Percentiles rank a stretch among this genome's conserved stretches.
phyloP scores from a whole-genome alignment of 352 stramenopile genomes.

The Blastocystis sp. region DNA sequence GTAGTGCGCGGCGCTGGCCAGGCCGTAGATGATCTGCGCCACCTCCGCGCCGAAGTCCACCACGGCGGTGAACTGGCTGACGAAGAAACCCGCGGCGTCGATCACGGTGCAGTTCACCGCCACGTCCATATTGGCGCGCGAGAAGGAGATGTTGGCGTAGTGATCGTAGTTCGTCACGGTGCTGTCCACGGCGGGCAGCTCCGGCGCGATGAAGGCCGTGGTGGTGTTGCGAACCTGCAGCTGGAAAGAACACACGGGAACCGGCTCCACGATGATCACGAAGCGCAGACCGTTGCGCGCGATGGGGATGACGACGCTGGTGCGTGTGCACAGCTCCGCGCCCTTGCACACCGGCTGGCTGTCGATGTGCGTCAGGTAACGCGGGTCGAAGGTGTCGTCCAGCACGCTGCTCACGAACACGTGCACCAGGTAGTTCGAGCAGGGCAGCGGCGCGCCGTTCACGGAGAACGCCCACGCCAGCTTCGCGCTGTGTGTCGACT shows the following conservation, averaged over 20 bases:
- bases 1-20: background rate
- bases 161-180: slow-evolving; percentile 47
- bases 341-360: slow-evolving; percentile 31
- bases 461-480: slow-evolving; percentile 3
- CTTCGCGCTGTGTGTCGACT: slow-evolving; percentile 26
- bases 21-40: slow-evolving; percentile 19
- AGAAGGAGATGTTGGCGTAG: slow-evolving; percentile 49
- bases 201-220: background rate
- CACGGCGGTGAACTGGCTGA: slow-evolving; percentile 13
- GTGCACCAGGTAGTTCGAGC: slow-evolving; percentile 29
- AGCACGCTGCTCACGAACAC: background rate
- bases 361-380: slow-evolving; percentile 39
- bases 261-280: slow-evolving; percentile 22
- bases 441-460: background rate
- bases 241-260: background rate
- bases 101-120: slow-evolving; percentile 37
- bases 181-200: background rate
- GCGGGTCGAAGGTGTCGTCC: slow-evolving; percentile 26
- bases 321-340: background rate
- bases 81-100: background rate
- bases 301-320: background rate
- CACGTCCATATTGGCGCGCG: slow-evolving; percentile 49
- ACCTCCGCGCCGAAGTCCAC: slow-evolving; percentile 18
- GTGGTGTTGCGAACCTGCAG: background rate
- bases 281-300: slow-evolving; percentile 25